Evolutionary conservation across 495 filamentous ascomycete species (phyloP).

Genomic region (Penicillium psychrofluorescens): DNA sequence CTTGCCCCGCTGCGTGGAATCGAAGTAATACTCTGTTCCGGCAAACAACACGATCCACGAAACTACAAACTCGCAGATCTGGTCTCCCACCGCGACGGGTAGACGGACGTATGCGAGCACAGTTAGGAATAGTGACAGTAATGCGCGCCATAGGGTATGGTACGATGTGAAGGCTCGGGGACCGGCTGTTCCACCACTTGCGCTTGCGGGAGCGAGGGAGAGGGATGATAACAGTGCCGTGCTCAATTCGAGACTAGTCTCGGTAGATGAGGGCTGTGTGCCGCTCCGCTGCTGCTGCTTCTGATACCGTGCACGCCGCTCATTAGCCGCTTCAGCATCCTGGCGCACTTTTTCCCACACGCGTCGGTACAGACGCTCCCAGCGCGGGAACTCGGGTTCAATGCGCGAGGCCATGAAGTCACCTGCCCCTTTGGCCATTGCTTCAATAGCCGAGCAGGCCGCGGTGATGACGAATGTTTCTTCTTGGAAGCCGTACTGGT

Average conservation of each 20-base stretch:
- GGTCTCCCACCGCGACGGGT: conserved; percentile 27
- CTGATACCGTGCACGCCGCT: conserved; percentile 20
- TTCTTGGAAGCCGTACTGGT: conserved; percentile 39
- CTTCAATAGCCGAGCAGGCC: conserved; percentile 57
- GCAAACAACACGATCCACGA: conserved; percentile 33
- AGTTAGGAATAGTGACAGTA: conserved; percentile 34
- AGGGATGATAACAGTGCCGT: conserved; percentile 11
- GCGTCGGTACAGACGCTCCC: conserved; percentile 38
- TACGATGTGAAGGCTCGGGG: conserved; percentile 32
- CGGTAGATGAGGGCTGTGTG: background rate
- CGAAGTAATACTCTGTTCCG: conserved; percentile 28
- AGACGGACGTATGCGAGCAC: conserved; percentile 33
- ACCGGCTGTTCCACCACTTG: conserved; percentile 1
- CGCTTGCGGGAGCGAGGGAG: conserved; percentile 16
- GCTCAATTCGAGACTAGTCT: background rate
- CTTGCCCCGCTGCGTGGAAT: background rate
- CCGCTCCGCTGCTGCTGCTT: background rate
- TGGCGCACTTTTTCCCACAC: conserved; percentile 32
- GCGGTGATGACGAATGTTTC: conserved; percentile 68
- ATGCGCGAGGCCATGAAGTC: conserved; percentile 73
- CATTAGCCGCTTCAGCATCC: conserved; percentile 26
- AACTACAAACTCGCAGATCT: conserved; percentile 31
- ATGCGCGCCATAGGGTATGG: conserved; percentile 28
- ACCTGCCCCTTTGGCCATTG: conserved; percentile 55
- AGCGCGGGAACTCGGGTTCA: conserved; percentile 57